phyloP scores from a whole-genome alignment of 805 yeast genomes.

The Candida sakaeoensis region DNA sequence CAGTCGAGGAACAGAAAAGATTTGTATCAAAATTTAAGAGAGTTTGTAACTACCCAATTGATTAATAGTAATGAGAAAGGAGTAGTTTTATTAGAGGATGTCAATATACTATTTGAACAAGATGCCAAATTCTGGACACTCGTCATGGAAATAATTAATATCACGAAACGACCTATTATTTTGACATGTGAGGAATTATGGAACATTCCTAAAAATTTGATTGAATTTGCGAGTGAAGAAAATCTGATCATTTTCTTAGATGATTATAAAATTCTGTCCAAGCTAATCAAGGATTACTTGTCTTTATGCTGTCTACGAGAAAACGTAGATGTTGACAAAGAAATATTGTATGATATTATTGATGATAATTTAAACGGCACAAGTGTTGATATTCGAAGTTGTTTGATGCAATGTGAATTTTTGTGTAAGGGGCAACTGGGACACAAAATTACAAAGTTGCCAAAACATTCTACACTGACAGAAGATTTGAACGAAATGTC shows the following conservation, averaged over 20 bases:
- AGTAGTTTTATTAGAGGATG: conserved; percentile 78
- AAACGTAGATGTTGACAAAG: conserved; percentile 30
- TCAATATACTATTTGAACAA: conserved; percentile 71
- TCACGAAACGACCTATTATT: conserved; percentile 66
- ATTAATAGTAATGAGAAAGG: conserved; percentile 61
- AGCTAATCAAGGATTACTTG: conserved; percentile 32
- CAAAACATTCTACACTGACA: too few species aligned
- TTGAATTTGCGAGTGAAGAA: conserved; percentile 44
- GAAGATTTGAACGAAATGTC: conserved; percentile 6
- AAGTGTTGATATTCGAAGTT: conserved; percentile 44
- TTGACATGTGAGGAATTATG: conserved; percentile 55
- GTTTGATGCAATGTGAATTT: conserved; percentile 44
- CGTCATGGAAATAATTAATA: conserved; percentile 55
- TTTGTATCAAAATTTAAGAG: conserved; percentile 60
- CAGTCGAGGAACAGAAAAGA: conserved; percentile 71
- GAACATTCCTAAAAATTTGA: conserved; percentile 46
- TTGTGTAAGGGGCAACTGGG: conserved; percentile 20
- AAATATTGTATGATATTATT: conserved; percentile 25
- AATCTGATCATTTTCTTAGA: conserved; percentile 34
- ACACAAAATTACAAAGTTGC: background rate
- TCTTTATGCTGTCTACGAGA: conserved; percentile 35
- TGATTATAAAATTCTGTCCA: conserved; percentile 12
- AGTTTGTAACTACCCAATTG: conserved; percentile 78
- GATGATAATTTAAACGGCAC: conserved; percentile 14
- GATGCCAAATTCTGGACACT: conserved; percentile 82